phyloP scores from a whole-genome alignment of 495 filamentous ascomycete genomes.

The Penicillium maclennaniae region DNA sequence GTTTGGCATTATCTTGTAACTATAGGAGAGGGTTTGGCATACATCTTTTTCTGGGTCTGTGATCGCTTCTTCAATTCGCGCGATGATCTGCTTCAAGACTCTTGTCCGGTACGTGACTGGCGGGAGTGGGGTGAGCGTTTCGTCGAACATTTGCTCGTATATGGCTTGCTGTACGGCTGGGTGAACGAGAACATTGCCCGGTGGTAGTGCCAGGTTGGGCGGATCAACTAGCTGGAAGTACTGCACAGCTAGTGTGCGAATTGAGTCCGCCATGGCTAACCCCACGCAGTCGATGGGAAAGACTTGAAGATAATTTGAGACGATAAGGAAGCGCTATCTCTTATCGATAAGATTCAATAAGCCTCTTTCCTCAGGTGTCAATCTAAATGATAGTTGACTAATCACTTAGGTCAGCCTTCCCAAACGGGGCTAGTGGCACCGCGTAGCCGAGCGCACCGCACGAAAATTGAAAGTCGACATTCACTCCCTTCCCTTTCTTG shows the following conservation, averaged over 20 bases:
- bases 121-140: slow-evolving; percentile 49
- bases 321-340: neutral
- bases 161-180: slow-evolving; percentile 57
- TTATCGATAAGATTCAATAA: slow-evolving; percentile 14
- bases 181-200: slow-evolving; percentile 45
- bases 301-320: neutral
- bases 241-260: slow-evolving; percentile 43
- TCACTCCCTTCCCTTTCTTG: slow-evolving; percentile 20
- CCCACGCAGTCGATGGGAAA: neutral
- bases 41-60: slow-evolving; percentile 81
- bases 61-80: slow-evolving; percentile 63
- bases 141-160: slow-evolving; percentile 60
- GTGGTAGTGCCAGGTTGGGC: slow-evolving; percentile 52
- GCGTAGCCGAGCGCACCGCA: slow-evolving; percentile 47
- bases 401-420: slow-evolving; percentile 3
- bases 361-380: neutral
- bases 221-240: slow-evolving; percentile 66
- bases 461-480: slow-evolving; percentile 39
- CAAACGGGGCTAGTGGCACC: slow-evolving; percentile 25
- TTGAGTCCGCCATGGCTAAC: slow-evolving; percentile 14
- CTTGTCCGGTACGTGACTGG: slow-evolving; percentile 65
- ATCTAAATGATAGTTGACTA: neutral
- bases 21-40: slow-evolving; percentile 33
- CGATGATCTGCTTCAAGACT: slow-evolving; percentile 65
- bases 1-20: neutral